Percentiles rank a stretch among this genome's conserved stretches.
Conservation (phyloP, 208 protist genomes). For the Crithidia fasciculata region DNA sequence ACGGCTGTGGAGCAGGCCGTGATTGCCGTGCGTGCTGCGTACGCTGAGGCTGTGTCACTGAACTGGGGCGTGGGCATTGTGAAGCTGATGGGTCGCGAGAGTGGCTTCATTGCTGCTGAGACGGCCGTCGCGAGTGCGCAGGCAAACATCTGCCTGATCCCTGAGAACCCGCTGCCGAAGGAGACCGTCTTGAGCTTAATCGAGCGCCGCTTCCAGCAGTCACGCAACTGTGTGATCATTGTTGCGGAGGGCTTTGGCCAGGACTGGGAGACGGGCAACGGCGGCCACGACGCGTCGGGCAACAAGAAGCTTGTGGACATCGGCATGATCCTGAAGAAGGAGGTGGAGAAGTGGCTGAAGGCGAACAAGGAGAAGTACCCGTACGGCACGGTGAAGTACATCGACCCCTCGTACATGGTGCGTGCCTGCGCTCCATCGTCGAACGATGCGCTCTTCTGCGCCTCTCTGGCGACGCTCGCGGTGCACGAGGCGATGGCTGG, state of each 20-base stretch:
- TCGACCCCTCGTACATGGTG: slow-evolving; percentile 97
- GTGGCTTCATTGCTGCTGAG: slow-evolving; percentile 94
- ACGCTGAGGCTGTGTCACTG: slow-evolving; percentile 89
- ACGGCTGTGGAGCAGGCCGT: slow-evolving; percentile 93
- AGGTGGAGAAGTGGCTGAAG: slow-evolving; percentile 83
- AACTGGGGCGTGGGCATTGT: slow-evolving; percentile 94
- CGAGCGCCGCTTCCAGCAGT: slow-evolving; percentile 76
- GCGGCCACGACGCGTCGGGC: slow-evolving; percentile 89
- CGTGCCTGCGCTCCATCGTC: slow-evolving; percentile 90
- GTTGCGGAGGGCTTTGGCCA: slow-evolving; percentile 96
- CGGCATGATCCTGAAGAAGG: slow-evolving; percentile 88
- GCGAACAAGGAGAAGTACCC: slow-evolving; percentile 70
- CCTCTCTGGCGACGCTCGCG: slow-evolving; percentile 84
- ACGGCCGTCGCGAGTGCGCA: slow-evolving; percentile 90
- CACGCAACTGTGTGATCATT: slow-evolving; percentile 91
- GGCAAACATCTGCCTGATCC: slow-evolving; percentile 94
- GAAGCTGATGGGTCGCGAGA: slow-evolving; percentile 96
- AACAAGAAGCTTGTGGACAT: slow-evolving; percentile 94
- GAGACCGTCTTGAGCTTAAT: slow-evolving; percentile 85
- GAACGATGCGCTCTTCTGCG: slow-evolving; percentile 91
- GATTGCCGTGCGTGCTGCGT: slow-evolving; percentile 87
- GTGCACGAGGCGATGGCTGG: slow-evolving; percentile 92
- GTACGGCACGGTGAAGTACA: slow-evolving; percentile 91
- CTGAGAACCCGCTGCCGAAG: slow-evolving; percentile 89
- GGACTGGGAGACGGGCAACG: slow-evolving; percentile 66